phyloP scores from a whole-genome alignment of 306 rosid species.

The Sechiopsis laciniata region DNA sequence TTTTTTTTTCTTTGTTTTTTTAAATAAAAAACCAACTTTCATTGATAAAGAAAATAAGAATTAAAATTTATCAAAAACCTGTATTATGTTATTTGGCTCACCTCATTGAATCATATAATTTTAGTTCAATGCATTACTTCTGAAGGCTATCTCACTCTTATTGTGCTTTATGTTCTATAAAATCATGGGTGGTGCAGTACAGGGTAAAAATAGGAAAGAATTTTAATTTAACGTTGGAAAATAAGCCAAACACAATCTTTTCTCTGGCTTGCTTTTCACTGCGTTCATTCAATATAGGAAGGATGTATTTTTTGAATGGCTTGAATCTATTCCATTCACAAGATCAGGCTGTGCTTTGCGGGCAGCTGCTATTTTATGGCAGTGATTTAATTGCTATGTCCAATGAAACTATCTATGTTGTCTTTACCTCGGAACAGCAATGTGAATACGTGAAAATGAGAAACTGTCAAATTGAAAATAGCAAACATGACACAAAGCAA shows the following conservation, averaged over 20 bases:
- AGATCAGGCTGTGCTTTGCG: slow-evolving; percentile 3
- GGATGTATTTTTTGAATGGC: not conserved
- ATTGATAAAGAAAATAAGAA: not conserved
- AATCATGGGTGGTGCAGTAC: not conserved
- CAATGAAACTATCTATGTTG: slow-evolving; percentile 4
- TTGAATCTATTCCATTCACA: slow-evolving; percentile 3
- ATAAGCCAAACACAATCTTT: not conserved
- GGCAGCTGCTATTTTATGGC: not conserved
- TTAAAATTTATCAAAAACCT: not conserved
- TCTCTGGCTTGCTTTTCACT: slow-evolving; percentile 3
- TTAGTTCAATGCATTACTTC: not conserved
- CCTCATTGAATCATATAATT: not conserved
- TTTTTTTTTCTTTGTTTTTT: too few relatives aligned
- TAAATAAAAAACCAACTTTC: not conserved
- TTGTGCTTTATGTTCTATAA: not conserved
- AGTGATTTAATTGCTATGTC: slow-evolving; percentile 2
- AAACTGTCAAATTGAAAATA: not conserved
- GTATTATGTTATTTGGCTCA: not conserved
- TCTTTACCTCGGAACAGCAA: not conserved
- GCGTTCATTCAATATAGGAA: slow-evolving; percentile 2
- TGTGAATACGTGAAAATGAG: not conserved
- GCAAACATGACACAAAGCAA: not conserved
- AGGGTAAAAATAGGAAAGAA: not conserved
- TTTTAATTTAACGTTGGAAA: not conserved
- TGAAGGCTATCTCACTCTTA: not conserved